These are phyloP conservation scores for Lantana camara DNA, from an alignment of 257 asterid species.

Conservation along the genomic window DNA sequence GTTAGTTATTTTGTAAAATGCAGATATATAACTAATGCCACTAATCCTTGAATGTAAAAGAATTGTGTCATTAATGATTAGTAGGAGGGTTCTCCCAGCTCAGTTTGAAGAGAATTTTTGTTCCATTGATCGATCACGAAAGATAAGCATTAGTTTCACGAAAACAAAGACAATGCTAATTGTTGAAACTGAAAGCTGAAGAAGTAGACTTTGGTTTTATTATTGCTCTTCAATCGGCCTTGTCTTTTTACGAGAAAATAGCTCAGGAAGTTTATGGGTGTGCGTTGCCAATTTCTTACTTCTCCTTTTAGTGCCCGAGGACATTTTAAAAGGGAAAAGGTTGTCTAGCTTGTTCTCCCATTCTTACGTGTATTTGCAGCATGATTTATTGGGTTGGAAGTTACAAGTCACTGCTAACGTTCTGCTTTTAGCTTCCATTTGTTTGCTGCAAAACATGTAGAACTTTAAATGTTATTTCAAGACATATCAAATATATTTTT, in stretches of 20 bases:
- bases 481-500: not conserved
- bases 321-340: constrained; percentile 17
- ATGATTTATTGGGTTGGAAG: constrained; percentile 4
- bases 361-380: constrained; percentile 13
- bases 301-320: constrained; percentile 21
- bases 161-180: constrained; percentile 9
- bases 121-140: not conserved
- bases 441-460: not conserved
- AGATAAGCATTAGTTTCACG: not conserved
- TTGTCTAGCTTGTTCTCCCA: not conserved
- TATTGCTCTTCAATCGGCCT: not conserved
- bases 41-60: too few relatives aligned
- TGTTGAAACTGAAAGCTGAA: not conserved
- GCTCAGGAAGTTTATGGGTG: not conserved
- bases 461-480: not conserved
- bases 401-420: constrained; percentile 5
- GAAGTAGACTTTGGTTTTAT: not conserved
- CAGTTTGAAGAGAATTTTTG: not conserved
- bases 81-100: not conserved
- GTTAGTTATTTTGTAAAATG: too few relatives aligned
- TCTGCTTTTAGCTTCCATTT: constrained; percentile 6
- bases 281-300: constrained; percentile 2
- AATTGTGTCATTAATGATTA: not conserved
- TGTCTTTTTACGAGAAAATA: not conserved
- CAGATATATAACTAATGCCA: too few relatives aligned